Conservation (phyloP, 2,329 filamentous ascomycete species). For the Corniculantispora saksenae region DNA sequence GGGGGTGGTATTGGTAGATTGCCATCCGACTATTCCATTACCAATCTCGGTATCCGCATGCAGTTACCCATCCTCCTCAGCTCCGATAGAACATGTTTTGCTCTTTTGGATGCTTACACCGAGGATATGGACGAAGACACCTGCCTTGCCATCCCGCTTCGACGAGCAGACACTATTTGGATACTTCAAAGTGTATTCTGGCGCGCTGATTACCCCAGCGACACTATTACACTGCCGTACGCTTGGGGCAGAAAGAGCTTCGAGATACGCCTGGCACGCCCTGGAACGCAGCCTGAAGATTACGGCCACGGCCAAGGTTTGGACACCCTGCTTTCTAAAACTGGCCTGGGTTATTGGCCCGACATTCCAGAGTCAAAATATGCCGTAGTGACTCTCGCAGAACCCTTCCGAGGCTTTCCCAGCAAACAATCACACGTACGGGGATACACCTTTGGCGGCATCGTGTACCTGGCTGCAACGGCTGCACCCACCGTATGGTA, state of each 20-base stretch:
- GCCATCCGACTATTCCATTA: neutral
- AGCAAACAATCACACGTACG: no score
- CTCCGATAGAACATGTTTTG: neutral
- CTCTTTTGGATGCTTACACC: neutral
- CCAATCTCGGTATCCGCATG: neutral
- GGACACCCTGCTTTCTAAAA: no score
- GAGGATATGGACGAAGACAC: neutral
- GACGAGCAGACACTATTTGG: neutral
- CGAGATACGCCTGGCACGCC: neutral
- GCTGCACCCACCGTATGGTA: no score
- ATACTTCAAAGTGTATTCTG: neutral
- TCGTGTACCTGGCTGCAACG: no score
- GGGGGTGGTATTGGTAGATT: neutral
- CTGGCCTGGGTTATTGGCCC: no score
- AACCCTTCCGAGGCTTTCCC: no score
- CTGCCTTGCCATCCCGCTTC: neutral
- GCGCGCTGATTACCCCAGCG: neutral
- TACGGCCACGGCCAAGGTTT: neutral
- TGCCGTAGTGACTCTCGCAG: no score
- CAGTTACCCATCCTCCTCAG: neutral
- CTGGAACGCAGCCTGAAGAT: neutral
- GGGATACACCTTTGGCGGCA: no score
- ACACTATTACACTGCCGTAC: neutral
- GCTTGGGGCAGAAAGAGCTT: neutral
- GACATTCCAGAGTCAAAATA: no score